Percentiles rank a stretch among this genome's conserved stretches.
phyloP scores from a whole-genome alignment of 2,329 filamentous ascomycete genomes.

The Exophiala sideris region DNA sequence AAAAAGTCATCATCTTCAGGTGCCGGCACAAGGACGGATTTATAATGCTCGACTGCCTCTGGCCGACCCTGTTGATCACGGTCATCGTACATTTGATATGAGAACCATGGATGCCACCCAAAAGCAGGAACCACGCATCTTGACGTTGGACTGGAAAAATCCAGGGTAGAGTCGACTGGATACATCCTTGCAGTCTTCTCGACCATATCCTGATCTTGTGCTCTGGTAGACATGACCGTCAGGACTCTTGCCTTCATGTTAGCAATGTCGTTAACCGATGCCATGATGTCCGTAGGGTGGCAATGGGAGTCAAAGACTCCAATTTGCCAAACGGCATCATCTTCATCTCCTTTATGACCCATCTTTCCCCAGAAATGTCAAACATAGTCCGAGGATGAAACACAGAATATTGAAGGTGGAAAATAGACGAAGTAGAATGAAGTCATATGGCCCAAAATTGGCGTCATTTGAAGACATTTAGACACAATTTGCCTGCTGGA shows the following conservation, averaged over 20 bases:
- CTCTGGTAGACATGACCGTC: slow-evolving; percentile 62
- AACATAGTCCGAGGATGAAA: neutral
- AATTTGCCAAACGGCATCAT: slow-evolving; percentile 48
- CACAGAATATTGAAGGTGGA: neutral
- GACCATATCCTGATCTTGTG: slow-evolving; percentile 60
- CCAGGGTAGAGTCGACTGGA: slow-evolving; percentile 2
- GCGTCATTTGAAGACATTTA: slow-evolving; percentile 1
- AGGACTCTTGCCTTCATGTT: slow-evolving; percentile 57
- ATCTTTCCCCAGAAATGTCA: neutral
- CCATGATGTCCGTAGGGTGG: slow-evolving; percentile 63
- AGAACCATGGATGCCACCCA: slow-evolving; percentile 68
- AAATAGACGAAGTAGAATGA: neutral
- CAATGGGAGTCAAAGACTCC: slow-evolving; percentile 65
- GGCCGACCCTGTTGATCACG: slow-evolving; percentile 16
- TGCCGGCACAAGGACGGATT: slow-evolving; percentile 48
- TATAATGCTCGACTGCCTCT: slow-evolving; percentile 51
- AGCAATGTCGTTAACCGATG: slow-evolving; percentile 52
- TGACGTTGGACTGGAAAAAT: slow-evolving; percentile 14
- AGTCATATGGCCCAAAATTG: neutral
- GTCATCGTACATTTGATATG: slow-evolving; percentile 57
- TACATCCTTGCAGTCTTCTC: slow-evolving; percentile 43
- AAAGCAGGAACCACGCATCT: slow-evolving; percentile 58
- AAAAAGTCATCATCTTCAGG: slow-evolving; percentile 49
- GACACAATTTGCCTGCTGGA: no score
- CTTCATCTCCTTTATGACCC: neutral